Percentiles rank a stretch among this genome's conserved stretches.
Evolutionary conservation across 2,329 filamentous ascomycete genomes (phyloP).

Genomic region (Trichoderma sp.): DNA sequence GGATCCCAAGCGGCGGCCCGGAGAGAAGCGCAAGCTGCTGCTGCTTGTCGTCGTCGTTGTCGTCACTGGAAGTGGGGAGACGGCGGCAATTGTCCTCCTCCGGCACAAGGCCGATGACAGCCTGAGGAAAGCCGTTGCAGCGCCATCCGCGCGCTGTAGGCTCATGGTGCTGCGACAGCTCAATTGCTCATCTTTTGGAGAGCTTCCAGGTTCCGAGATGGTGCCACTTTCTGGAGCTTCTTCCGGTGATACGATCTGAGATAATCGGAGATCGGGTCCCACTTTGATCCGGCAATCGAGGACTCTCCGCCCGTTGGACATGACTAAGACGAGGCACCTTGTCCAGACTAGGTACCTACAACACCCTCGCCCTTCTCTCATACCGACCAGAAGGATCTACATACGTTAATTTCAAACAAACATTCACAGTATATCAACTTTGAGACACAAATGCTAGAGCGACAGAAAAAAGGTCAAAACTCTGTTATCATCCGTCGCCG

Average conservation of each 20-base stretch:
- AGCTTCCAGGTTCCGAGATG: background rate
- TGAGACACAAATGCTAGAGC: background rate
- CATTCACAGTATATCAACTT: background rate
- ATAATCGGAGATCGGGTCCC: conserved; percentile 26
- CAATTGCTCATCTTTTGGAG: conserved; percentile 38
- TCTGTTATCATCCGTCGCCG: conserved; percentile 28
- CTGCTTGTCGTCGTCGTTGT: conserved; percentile 2
- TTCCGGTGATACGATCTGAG: background rate
- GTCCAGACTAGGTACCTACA: no score
- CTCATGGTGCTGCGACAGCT: conserved; percentile 35
- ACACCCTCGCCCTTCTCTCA: no score
- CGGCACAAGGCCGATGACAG: conserved; percentile 31
- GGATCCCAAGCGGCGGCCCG: conserved; percentile 2
- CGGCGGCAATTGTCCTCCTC: conserved; percentile 2
- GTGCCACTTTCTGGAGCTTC: conserved; percentile 19
- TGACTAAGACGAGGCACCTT: no score
- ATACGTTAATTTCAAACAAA: no score
- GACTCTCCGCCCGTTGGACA: no score
- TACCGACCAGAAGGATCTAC: no score
- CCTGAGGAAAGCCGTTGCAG: conserved; percentile 36
- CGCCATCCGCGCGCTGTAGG: conserved; percentile 36
- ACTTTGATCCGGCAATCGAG: conserved; percentile 18
- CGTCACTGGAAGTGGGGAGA: background rate
- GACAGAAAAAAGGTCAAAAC: conserved; percentile 19
- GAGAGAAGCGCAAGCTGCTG: conserved; percentile 6